These are phyloP conservation scores for Daldinia caldariorum DNA, from an alignment of 495 filamentous ascomycete genomes.

Conservation along the genomic window DNA sequence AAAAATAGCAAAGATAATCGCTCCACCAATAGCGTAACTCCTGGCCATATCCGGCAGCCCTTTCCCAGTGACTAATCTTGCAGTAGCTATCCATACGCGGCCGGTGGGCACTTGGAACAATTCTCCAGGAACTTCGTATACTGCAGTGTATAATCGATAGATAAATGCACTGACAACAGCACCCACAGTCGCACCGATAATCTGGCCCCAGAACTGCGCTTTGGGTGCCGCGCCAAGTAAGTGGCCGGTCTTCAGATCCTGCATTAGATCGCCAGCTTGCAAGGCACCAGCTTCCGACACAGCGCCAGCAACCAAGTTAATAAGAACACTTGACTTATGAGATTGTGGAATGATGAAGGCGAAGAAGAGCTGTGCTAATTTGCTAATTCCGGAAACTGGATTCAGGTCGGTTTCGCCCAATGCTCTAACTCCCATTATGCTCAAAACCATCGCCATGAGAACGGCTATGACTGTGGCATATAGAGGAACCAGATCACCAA, in stretches of 20 bases:
- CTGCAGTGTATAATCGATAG: conserved; percentile 89
- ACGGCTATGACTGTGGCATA: conserved; percentile 86
- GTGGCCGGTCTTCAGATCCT: conserved; percentile 97
- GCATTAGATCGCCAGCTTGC: conserved; percentile 97
- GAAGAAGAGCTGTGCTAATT: conserved; percentile 95
- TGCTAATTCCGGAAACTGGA: conserved; percentile 95
- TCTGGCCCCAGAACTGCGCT: conserved; percentile 95
- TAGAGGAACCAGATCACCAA: conserved; percentile 72
- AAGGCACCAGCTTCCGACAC: conserved; percentile 86
- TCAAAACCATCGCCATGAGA: conserved; percentile 84
- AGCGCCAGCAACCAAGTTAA: conserved; percentile 94
- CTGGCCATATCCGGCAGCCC: conserved; percentile 84
- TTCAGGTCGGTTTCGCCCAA: conserved; percentile 97
- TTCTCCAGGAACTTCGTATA: conserved; percentile 86
- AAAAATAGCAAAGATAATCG: conserved; percentile 70
- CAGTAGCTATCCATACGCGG: conserved; percentile 97
- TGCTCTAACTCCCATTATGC: conserved; percentile 94
- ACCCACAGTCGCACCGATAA: conserved; percentile 89
- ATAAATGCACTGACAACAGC: conserved; percentile 87
- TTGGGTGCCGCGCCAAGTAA: conserved; percentile 89
- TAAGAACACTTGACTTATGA: conserved; percentile 81
- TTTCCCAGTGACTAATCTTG: conserved; percentile 90
- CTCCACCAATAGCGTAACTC: conserved; percentile 78
- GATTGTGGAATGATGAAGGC: conserved; percentile 80
- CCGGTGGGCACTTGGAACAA: conserved; percentile 94